Evolutionary conservation across 2,329 filamentous ascomycete species (phyloP), one percentile per base, ranked within the genome.

Genomic region (Rhynchosporium graminicola): DNA sequence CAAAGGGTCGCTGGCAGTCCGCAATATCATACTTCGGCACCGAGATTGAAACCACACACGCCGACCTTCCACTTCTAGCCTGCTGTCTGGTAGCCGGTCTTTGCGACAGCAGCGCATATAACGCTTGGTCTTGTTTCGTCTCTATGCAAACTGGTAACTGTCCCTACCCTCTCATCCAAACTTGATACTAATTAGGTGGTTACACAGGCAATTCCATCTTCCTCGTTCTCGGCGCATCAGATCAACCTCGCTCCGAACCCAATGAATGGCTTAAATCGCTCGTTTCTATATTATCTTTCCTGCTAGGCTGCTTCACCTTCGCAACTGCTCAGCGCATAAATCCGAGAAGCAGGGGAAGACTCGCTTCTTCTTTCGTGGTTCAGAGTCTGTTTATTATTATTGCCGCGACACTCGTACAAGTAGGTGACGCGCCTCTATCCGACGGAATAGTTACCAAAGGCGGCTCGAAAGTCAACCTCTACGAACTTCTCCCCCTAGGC

Each of bases 191-290:
- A 48, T 38, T 36, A 36, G 9, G 9, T 4, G 9, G 9, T 33
- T 45, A 28, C 38, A 42, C 75, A 77, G 84, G 84, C 45, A 87
- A 87, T 74, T 87, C 85, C 9, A 81, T 87, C 68, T 86, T 87
- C 74, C 78, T 87, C 45, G 84, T 82, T 20, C 81, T 87, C 28
- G 84, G 83, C 60, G 80, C 83, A 12, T 80, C 83, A 2, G 74
- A 75, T 36, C 82, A 84, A 52, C 83, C 82, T 3, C 71, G 77
- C 26, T 76, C 76, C 62, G 76, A 82, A 62, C 81, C 82, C 3
- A 77, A 77, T 60, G 83, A 80, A 60, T 85, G 80, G 82, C 74
- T 81, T 57, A 82, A 79, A 62, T 82, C 81, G 2, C 76, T 82
- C 26, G 75, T 79, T 64, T 86, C 84, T 59, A 82, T 85, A 65